Conservation (phyloP, 192 early-diverging fungal genomes). For the Coemansia sp. region DNA sequence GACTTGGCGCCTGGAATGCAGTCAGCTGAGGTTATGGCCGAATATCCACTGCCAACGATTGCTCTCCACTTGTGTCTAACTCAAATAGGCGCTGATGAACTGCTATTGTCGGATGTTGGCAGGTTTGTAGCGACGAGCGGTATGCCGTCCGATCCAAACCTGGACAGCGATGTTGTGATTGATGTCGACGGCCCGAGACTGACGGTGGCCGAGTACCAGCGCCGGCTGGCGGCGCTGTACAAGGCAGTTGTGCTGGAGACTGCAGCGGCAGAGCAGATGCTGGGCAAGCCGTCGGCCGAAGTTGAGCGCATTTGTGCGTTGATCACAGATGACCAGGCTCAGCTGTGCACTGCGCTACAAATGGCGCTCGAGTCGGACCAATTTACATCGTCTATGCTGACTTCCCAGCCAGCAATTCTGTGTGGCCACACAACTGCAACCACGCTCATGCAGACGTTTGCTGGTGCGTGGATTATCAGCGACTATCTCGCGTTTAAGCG, state of each 20-base stretch:
- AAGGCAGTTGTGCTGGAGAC: slow-evolving; percentile 4
- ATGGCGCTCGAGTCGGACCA: slow-evolving; percentile 11
- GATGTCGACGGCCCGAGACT: background rate
- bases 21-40: background rate
- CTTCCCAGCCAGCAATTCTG: background rate
- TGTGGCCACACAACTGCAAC: background rate
- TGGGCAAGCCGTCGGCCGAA: background rate
- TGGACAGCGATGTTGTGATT: background rate
- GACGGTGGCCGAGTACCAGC: slow-evolving; percentile 4
- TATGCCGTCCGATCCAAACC: background rate
- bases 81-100: background rate
- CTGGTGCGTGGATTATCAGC: slow-evolving; percentile 14
- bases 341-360: slow-evolving; percentile 7
- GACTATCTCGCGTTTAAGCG: slow-evolving; percentile 9
- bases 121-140: slow-evolving; percentile 1
- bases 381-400: slow-evolving; percentile 1
- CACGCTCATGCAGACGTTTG: background rate
- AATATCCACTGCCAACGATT: slow-evolving; percentile 8
- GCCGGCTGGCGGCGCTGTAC: slow-evolving; percentile 1
- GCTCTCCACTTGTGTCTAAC: slow-evolving; percentile 14
- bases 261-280: background rate
- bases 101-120: slow-evolving; percentile 1
- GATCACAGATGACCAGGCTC: background rate
- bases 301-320: background rate
- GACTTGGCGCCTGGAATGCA: background rate